Evolutionary conservation across 2,329 filamentous ascomycete species (phyloP), one percentile per base, ranked within the genome.

Genomic region (Diaporthe humulicola): DNA sequence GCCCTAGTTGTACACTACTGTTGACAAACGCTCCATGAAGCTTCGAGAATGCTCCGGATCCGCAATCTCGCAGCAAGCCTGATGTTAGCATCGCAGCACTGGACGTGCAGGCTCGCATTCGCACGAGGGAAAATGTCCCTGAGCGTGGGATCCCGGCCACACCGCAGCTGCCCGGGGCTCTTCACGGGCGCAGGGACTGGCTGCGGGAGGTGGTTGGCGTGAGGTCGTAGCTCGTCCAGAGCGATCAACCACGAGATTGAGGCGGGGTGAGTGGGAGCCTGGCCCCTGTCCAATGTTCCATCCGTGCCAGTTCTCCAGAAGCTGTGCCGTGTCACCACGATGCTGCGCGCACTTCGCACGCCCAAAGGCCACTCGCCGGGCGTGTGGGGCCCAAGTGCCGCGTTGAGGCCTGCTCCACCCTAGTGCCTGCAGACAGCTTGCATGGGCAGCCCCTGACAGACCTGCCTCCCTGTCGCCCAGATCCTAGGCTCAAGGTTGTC

Each of bases 221-320:
- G 64, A 38, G 45, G 33, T 28, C 45, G 64, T 50, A 50, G 42
- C 64, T 69, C 64, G 64, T 52, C 64, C 33, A 69, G 33, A 48
- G 33, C 48, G 64, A 69, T 69, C 48, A 40, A 69, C 64, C 64
- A 69, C 64, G 64, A 69, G 64, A 57, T 70, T 58, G 40, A 70
- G 67, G 67, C 67, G 52, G 67, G 67, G 25, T 58, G 67, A 4
- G 19, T 48, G 25, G 67, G 52, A 69, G 45, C 48, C 64, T 17
- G 45, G 64, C 45, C 64, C 64, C 64, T 69, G 64, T 38, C 48
- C 48, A 15, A 28, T 54, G 64, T 40, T n/a, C 15, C 30, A 19
- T 28, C 28, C 30, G 33, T 36, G n/a, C 64, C 64, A 54, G 45
- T 69, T 69, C 48, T 69, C 48, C 48, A 40, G 64, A 28, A 28